Base-by-base conservation (phyloP, 73 alveolate species). In the Symbiodinium natans region DNA sequence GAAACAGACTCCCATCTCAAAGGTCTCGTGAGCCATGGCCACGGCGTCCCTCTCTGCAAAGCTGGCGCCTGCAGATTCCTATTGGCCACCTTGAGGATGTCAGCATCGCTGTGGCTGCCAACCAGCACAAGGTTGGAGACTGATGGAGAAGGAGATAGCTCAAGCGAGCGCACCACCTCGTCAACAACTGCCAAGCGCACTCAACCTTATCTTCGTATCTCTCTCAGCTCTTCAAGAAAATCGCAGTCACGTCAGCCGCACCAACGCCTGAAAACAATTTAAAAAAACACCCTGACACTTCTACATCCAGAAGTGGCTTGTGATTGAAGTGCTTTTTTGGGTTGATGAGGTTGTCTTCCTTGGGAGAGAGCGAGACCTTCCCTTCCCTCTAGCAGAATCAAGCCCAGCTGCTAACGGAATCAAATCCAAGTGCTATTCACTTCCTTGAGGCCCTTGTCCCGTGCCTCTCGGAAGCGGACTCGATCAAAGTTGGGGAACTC, bases 91-190 rank as follows among this genome's bases (percentile, higher is more conserved):
- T 41, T 48, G 52, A 90, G 56, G 52, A 90, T 33, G 41, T 73
- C 46, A 3, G 52, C 39, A 6, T 88, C 97, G 2, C 42, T 74
- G 34, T 90, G 97, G 97, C 97, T 90, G 13, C 97, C 97, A 19
- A 90, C 77, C 11, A 90, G 77, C 52, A 90, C 77, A 87, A 90
- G 74, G 29, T 90, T 54, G n/a, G 52, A 43, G 29, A 71, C 80
- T 15, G 23, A 54, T 39, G 86, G 75, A 40, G 75, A 85, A 31
- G 97, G 97, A 31, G 97, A 68, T 54, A 90, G 38, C 43, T 71
- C 88, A 36, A 90, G 13, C 36, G 97, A 90, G n/a, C 88, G 97
- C 29, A 90, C 39, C 56, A 90, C 97, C 95, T 88, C 43, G 34
- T 15, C 77, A 21, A 4, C 15, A 63, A 63, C 2, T 63, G 39